These are phyloP conservation scores for Suillus bovinus DNA, from an alignment of 768 basidiomycete species.

Conservation along the genomic window DNA sequence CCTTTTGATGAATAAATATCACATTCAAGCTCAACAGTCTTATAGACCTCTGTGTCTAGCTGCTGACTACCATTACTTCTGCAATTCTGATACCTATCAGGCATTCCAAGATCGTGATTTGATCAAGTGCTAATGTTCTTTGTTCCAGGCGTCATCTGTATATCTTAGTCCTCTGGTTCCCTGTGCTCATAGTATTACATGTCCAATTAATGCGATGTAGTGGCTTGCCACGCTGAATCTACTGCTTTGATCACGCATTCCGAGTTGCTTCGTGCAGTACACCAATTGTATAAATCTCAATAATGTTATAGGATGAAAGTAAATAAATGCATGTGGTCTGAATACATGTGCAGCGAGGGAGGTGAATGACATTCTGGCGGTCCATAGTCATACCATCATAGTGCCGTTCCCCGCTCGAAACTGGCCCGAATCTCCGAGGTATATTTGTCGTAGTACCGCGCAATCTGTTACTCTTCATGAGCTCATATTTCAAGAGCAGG, in stretches of 20 bases:
- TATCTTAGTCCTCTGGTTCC: not conserved
- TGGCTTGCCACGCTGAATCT: not conserved
- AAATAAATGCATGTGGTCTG: not conserved
- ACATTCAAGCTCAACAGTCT: constrained; percentile 54
- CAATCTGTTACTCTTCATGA: constrained; percentile 55
- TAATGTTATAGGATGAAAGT: not conserved
- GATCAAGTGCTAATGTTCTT: not conserved
- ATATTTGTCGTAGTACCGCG: constrained; percentile 95
- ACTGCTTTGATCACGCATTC: not conserved
- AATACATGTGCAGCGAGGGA: not conserved
- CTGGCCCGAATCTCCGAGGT: constrained; percentile 95
- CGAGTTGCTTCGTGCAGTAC: not conserved
- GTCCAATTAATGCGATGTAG: not conserved
- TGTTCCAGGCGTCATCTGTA: constrained; percentile 4
- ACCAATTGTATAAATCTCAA: not conserved
- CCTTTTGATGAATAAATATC: constrained; percentile 39
- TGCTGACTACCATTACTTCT: constrained; percentile 42
- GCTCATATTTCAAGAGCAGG: constrained; percentile 4
- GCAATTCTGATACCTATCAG: constrained; percentile 42
- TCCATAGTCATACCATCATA: constrained; percentile 38
- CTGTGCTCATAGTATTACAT: not conserved
- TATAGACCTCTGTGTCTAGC: constrained; percentile 38
- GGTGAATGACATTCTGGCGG: not conserved
- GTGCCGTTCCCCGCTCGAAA: constrained; percentile 95
- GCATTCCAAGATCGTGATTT: not conserved